Evolutionary conservation across 345 rosid species (phyloP).

Genomic region (Passiflora organensis): DNA sequence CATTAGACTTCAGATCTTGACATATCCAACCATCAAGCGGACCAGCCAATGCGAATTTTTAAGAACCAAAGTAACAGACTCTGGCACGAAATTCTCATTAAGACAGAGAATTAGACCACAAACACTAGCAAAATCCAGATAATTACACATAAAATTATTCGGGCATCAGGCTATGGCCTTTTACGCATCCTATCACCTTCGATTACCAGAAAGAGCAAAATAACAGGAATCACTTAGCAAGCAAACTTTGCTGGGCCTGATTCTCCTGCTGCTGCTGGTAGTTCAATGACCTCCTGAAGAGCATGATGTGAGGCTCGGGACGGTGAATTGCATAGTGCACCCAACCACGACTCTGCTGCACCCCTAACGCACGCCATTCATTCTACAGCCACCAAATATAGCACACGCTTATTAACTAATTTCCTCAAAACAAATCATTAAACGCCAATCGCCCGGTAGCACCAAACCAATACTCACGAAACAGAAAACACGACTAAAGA

Average conservation of each 20-base stretch:
- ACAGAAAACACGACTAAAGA: too few relatives aligned
- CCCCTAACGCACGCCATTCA: slow-evolving; percentile 96
- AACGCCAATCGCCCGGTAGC: too few relatives aligned
- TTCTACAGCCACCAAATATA: slow-evolving; percentile 31
- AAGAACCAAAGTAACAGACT: background rate
- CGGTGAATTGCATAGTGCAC: slow-evolving; percentile 90
- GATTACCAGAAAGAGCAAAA: background rate
- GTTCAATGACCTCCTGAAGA: slow-evolving; percentile 85
- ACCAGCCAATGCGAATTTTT: too few relatives aligned
- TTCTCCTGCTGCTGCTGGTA: slow-evolving; percentile 87
- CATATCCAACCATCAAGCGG: background rate
- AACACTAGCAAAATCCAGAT: background rate
- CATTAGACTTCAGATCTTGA: too few relatives aligned
- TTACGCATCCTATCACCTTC: too few relatives aligned
- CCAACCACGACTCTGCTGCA: slow-evolving; percentile 99
- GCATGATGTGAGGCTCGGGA: slow-evolving; percentile 99
- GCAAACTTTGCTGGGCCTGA: slow-evolving; percentile 45
- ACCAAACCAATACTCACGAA: too few relatives aligned
- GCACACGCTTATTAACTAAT: too few relatives aligned
- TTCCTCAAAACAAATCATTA: background rate
- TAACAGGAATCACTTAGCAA: slow-evolving; percentile 39
- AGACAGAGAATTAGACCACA: slow-evolving; percentile 13
- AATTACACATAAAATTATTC: too few relatives aligned
- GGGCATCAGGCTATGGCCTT: too few relatives aligned
- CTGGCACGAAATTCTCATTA: slow-evolving; percentile 12